Evolutionary conservation across 1,284 basidiomycete genomes (phyloP), one percentile per base, ranked within the genome.

Genomic region (Trichosporon sp.): DNA sequence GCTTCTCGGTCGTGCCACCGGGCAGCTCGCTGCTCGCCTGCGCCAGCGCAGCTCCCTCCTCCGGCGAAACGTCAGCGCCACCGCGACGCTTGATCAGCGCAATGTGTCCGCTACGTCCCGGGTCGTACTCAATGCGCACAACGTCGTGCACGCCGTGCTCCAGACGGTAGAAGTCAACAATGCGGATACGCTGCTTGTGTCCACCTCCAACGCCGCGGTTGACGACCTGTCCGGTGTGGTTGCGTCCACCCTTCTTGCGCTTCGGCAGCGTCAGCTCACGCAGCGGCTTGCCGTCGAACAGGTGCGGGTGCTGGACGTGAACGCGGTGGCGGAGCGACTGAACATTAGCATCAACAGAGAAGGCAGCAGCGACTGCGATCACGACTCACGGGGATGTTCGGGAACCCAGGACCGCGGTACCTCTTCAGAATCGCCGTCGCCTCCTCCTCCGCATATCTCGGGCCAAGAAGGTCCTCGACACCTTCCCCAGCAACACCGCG

Each of bases 101-200:
- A 73, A 99, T 95, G 79, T 99, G 96, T 3, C 91, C 92, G 49
- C 89, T 91, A 58, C 95, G 85, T 32, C 91, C 91, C 0, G 95
- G 95, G 82, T 99, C 95, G 78, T 97, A 99, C 81, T 99, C 95
- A 72, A 99, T 91, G 49, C 95, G 86, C 14, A 95, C 85, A 49
- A 98, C 94, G 70, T 92, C 88, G 76, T 93, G 91, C 46, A 89
- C 83, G 7, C 95, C 95, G 0, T 86, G 80, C 68, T 89, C 87
- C 57, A 81, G 81, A 58, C 92, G 87, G 82, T 85, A 84, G 76
- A 96, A 99, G 81, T 99, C 96, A 65, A 99, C 83, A 46, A 89
- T 83, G 29, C 96, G 87, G 69, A 97, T 86, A 37, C 96, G 87
- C 63, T 89, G 87, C 69, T 86, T 87, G 82, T 97, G 94, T 1